A percentile compares a stretch with the other conserved stretches of the same genome.
phyloP scores from a whole-genome alignment of 2,329 filamentous ascomycete species.

The Hypoxylon sp. region DNA sequence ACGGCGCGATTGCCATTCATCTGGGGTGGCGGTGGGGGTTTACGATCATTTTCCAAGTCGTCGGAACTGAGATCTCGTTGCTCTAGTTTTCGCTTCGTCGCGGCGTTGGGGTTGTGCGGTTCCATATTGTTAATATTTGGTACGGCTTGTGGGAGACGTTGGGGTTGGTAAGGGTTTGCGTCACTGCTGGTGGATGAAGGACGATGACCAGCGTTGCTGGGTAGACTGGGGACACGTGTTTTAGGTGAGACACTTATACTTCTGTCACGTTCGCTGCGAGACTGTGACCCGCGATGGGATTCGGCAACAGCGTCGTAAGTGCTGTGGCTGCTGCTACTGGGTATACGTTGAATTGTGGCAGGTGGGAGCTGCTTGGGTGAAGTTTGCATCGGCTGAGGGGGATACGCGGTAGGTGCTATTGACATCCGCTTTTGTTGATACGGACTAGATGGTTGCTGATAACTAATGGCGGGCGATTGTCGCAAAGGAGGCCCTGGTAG shows the following conservation, averaged over 20 bases:
- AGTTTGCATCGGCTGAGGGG: conserved; percentile 43
- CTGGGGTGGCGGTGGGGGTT: conserved; percentile 59
- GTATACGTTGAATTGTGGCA: conserved; percentile 50
- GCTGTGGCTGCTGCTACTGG: conserved; percentile 53
- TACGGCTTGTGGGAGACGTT: conserved; percentile 26
- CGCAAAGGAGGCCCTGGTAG: conserved; percentile 51
- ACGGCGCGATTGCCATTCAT: conserved; percentile 53
- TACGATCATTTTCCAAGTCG: conserved; percentile 60
- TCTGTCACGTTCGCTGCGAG: conserved; percentile 70
- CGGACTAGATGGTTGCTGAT: conserved; percentile 64
- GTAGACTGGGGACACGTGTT: conserved; percentile 66
- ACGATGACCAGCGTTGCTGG: conserved; percentile 42
- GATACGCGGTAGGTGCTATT: conserved; percentile 39
- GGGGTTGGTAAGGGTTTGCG: conserved; percentile 52
- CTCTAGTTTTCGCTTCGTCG: conserved; percentile 59
- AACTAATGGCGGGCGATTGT: conserved; percentile 54
- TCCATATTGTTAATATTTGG: conserved; percentile 45
- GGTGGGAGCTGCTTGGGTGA: conserved; percentile 50
- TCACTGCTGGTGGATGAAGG: conserved; percentile 38
- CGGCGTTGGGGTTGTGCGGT: conserved; percentile 49
- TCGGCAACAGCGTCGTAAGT: conserved; percentile 56
- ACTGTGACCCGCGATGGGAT: conserved; percentile 59
- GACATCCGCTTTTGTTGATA: conserved; percentile 64
- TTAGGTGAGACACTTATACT: conserved; percentile 83
- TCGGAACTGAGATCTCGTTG: conserved; percentile 58